Conservation (phyloP, 352 stramenopile species). For the Phytopythium vexans region DNA sequence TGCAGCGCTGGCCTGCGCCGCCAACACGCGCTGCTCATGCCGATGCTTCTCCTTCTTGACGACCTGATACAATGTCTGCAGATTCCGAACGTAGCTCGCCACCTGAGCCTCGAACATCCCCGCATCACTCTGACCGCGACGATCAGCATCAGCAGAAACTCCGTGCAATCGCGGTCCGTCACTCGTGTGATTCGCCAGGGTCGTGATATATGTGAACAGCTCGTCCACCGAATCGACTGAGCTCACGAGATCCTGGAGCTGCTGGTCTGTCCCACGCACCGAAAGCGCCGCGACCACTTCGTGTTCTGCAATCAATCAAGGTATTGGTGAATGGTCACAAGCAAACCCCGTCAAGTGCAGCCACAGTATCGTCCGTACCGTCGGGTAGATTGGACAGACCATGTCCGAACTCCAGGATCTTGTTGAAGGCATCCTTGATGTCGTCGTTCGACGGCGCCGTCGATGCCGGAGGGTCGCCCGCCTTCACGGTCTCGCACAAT, state of each 20-base stretch:
- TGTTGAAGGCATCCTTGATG: slow-evolving; percentile 55
- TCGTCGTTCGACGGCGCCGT: slow-evolving; percentile 37
- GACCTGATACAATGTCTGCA: slow-evolving; percentile 68
- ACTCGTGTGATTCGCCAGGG: slow-evolving; percentile 28
- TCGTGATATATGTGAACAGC: slow-evolving; percentile 79
- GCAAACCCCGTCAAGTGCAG: background rate
- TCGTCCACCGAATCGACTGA: slow-evolving; percentile 75
- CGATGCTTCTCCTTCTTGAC: slow-evolving; percentile 83
- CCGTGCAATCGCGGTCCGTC: slow-evolving; percentile 2
- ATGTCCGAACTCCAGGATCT: slow-evolving; percentile 70
- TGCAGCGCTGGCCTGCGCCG: slow-evolving; percentile 48
- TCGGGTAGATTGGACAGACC: slow-evolving; percentile 51
- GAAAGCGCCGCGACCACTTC: slow-evolving; percentile 28
- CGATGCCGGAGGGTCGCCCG: slow-evolving; percentile 30
- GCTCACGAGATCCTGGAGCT: slow-evolving; percentile 72
- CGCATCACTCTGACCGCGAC: slow-evolving; percentile 4
- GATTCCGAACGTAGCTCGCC: slow-evolving; percentile 63
- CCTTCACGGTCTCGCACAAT: slow-evolving; percentile 59
- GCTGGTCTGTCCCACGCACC: slow-evolving; percentile 38
- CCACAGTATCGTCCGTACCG: slow-evolving; percentile 19
- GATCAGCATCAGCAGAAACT: background rate
- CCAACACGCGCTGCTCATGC: slow-evolving; percentile 62
- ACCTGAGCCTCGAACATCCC: slow-evolving; percentile 68
- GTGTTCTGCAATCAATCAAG: slow-evolving; percentile 16
- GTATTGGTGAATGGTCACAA: background rate